Conservation (phyloP, 1,139 yeast genomes). For the Diutina catenulata region DNA sequence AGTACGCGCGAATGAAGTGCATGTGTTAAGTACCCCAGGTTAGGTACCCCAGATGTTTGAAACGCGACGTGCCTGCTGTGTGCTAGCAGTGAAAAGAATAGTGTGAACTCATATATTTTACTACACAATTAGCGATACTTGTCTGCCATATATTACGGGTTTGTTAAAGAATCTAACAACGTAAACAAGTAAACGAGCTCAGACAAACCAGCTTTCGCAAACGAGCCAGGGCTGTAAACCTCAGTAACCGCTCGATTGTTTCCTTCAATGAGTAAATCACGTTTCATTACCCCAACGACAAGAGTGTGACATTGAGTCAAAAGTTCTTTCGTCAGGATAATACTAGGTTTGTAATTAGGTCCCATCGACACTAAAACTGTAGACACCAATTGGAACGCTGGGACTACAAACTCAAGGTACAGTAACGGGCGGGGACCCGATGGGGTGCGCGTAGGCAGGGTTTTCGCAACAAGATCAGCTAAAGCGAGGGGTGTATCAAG, state of each 20-base stretch:
- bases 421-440: constrained; percentile 21
- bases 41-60: no score
- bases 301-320: constrained; percentile 43
- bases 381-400: constrained; percentile 62
- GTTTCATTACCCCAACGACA: constrained; percentile 57
- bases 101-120: not conserved
- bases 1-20: no score
- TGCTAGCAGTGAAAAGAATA: no score
- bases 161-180: constrained; percentile 36
- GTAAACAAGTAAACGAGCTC: constrained; percentile 47
- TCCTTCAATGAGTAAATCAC: constrained; percentile 39
- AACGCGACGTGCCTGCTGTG: no score
- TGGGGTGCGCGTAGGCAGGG: not conserved
- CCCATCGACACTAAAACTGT: constrained; percentile 70
- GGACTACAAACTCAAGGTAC: constrained; percentile 60
- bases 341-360: constrained; percentile 58
- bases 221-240: constrained; percentile 13
- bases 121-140: not conserved
- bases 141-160: no score
- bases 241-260: constrained; percentile 12
- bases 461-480: not conserved
- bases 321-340: constrained; percentile 40
- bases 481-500: constrained; percentile 2
- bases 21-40: no score
- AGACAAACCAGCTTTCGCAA: constrained; percentile 26